These are phyloP conservation scores for Gnaphalium uliginosum DNA, from an alignment of 129 eudicot genomes.

Conservation along the genomic window DNA sequence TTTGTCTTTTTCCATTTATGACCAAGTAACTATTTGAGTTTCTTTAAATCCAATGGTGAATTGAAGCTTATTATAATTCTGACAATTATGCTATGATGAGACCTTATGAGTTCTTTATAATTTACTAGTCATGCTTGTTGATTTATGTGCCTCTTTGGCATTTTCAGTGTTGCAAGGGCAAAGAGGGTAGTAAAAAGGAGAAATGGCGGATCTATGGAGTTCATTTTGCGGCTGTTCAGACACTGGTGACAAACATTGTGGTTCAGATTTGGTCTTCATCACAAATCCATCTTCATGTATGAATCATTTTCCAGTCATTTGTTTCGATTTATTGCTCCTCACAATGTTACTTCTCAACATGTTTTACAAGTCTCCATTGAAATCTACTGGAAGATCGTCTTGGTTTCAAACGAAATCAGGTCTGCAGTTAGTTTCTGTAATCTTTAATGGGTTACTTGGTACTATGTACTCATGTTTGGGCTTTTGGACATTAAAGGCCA, in stretches of 20 bases:
- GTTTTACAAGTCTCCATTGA: constrained; percentile 44
- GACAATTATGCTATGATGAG: constrained; percentile 15
- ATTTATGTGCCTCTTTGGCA: constrained; percentile 12
- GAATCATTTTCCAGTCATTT: constrained; percentile 56
- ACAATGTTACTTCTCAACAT: constrained; percentile 45
- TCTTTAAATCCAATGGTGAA: too few relatives aligned
- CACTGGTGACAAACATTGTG: constrained; percentile 38
- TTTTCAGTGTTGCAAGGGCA: constrained; percentile 35
- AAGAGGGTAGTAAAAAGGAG: constrained; percentile 34
- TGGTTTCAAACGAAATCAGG: constrained; percentile 37
- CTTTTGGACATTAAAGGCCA: constrained; percentile 33
- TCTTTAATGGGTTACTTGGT: constrained; percentile 67
- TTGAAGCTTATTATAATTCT: not conserved
- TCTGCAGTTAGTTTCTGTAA: constrained; percentile 56
- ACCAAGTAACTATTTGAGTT: too few relatives aligned
- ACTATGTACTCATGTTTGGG: constrained; percentile 51
- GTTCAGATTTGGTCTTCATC: constrained; percentile 37
- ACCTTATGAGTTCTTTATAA: constrained; percentile 1
- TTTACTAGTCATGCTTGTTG: constrained; percentile 13
- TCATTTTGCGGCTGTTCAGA: constrained; percentile 68
- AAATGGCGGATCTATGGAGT: constrained; percentile 72
- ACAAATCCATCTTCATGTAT: constrained; percentile 73
- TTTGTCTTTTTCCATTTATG: not conserved
- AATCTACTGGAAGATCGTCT: constrained; percentile 31
- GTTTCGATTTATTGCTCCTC: constrained; percentile 63